phyloP scores from a whole-genome alignment of 208 protist species.

The Wallacemonas sp. region DNA sequence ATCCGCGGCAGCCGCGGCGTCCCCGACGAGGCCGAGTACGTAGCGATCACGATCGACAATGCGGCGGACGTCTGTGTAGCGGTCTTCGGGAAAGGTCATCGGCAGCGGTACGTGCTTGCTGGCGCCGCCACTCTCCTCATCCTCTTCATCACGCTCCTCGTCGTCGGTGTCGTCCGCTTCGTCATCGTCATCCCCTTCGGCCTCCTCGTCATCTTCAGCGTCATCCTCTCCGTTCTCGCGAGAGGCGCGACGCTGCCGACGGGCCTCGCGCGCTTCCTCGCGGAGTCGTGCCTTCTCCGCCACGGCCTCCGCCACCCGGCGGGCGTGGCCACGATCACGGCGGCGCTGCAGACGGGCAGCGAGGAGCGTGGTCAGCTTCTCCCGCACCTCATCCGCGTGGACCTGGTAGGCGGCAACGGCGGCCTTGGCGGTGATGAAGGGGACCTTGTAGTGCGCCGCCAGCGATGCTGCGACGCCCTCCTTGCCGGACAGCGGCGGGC shows the following conservation, averaged over 20 bases:
- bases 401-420: conserved; percentile 52
- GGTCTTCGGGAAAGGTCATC: conserved; percentile 1
- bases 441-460: conserved; percentile 56
- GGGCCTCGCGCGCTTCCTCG: conserved; percentile 26
- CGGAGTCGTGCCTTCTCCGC: conserved; percentile 22
- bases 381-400: conserved; percentile 47
- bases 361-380: conserved; percentile 50
- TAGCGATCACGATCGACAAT: neutral
- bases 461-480: conserved; percentile 49
- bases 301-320: conserved; percentile 22
- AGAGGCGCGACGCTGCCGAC: neutral
- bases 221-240: conserved; percentile 17
- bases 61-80: neutral
- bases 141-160: conserved; percentile 20
- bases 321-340: conserved; percentile 43
- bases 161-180: conserved; percentile 5
- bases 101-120: neutral
- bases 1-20: neutral
- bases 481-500: conserved; percentile 82
- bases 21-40: neutral
- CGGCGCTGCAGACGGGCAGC: conserved; percentile 57
- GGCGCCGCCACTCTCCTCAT: neutral
- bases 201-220: conserved; percentile 15
- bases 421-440: conserved; percentile 46
- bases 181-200: conserved; percentile 18